Percentiles rank a stretch among this genome's conserved stretches.
Conservation (phyloP, 345 rosid species). For the Eucalyptus coolabah region DNA sequence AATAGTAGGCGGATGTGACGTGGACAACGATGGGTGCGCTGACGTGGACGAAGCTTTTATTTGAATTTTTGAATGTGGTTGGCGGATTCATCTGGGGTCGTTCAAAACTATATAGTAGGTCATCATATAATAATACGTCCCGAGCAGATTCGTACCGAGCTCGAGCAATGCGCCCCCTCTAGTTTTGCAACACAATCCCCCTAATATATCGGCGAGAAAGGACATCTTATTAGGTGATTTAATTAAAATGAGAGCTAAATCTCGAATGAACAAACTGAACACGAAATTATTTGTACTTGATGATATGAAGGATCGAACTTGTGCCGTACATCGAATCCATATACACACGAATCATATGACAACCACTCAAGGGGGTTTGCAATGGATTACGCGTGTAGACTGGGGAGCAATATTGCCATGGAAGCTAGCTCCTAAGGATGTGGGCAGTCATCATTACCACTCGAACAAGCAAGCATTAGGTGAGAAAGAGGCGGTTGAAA, state of each 20-base stretch:
- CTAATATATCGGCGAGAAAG: background rate
- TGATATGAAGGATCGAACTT: fast-evolving
- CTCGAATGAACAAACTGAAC: fast-evolving
- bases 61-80: background rate
- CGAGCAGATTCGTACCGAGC: background rate
- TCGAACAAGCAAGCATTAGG: background rate
- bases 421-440: background rate
- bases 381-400: background rate
- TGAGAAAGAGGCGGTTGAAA: background rate
- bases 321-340: background rate
- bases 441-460: background rate
- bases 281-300: background rate
- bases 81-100: background rate
- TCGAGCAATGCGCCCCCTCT: background rate
- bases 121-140: background rate
- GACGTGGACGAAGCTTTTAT: background rate
- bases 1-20: background rate
- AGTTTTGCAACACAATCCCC: background rate
- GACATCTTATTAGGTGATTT: background rate
- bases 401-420: background rate
- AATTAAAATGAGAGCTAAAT: background rate
- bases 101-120: background rate
- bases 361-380: background rate
- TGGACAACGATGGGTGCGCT: background rate
- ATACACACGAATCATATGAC: background rate